Evolutionary conservation across 768 basidiomycete species (phyloP), one percentile per base, ranked within the genome.

Genomic region (Tephrocybe sp.): DNA sequence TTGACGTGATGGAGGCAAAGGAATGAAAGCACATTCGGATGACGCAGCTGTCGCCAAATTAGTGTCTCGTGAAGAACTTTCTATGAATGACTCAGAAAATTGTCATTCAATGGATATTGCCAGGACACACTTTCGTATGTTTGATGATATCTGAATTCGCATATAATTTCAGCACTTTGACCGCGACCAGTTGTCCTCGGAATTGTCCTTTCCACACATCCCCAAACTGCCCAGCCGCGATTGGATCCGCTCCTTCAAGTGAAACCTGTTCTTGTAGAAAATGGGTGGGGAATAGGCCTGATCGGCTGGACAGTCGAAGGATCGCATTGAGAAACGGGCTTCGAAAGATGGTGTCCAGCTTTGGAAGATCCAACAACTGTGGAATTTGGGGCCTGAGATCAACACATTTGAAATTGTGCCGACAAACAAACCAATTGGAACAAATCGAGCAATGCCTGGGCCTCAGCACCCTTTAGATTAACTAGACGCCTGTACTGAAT

Each of bases 171-270:
- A 70, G 30, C 15, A 64, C 62, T 45, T 70, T 70, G 44, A 72
- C 44, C 3, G 67, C 69, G 11, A 72, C 67, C 18, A 54, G 45
- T 45, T 56, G 65, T 17, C 58, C 65, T 2, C 50, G 61, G 18
- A 64, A 53, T 23, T 36, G 48, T 12, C 69, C 69, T 24, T 62
- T 60, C 44, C 60, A 69, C 45, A 70, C 65, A 23, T 59, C 55
- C 10, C 70, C 68, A 43, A 60, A 72, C 1, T 62, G 63, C 26
- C 70, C 68, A 37, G 55, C 51, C 15, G 61, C 54, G 11, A 58
- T 47, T 1, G 67, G 58, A 25, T 58, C 49, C 1, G 21, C 21
- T 3, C 56, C 58, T 37, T 51, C 50, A 11, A 57, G 20, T 7
- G 6, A 12, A 1, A 59, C 55, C 14, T 51, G 50, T 15, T 33